Evolutionary conservation across 2,329 filamentous ascomycete species (phyloP).

Genomic region (Hypoxylon sp.): DNA sequence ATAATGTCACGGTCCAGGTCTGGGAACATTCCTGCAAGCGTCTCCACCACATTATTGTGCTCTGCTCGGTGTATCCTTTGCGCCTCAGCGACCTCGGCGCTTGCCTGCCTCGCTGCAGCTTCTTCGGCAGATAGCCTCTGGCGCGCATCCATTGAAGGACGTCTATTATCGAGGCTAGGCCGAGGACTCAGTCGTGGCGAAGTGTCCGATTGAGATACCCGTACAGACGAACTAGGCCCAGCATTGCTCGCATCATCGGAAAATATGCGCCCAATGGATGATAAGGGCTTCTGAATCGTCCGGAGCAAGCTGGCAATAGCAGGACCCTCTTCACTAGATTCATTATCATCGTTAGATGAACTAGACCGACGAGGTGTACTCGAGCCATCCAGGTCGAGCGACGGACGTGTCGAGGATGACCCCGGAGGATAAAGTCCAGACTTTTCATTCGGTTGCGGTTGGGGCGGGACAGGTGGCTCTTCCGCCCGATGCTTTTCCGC

Average conservation of each 20-base stretch:
- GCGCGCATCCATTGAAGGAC: constrained; percentile 48
- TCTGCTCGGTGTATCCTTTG: constrained; percentile 83
- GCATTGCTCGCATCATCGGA: constrained; percentile 69
- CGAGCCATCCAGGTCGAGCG: constrained; percentile 52
- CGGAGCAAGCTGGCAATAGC: constrained; percentile 86
- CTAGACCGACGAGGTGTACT: constrained; percentile 62
- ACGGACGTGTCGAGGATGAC: constrained; percentile 58
- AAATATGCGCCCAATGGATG: constrained; percentile 94
- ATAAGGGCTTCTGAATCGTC: constrained; percentile 89
- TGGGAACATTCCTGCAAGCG: constrained; percentile 94
- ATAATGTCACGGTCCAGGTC: constrained; percentile 94
- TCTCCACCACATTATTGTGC: constrained; percentile 92
- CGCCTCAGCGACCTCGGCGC: constrained; percentile 87
- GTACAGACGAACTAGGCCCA: constrained; percentile 51
- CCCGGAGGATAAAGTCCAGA: constrained; percentile 46
- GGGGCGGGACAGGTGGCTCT: constrained; percentile 55
- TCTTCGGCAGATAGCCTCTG: constrained; percentile 77
- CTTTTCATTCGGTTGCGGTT: constrained; percentile 57
- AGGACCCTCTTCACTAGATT: constrained; percentile 73
- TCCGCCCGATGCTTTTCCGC: constrained; percentile 81
- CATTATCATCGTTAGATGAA: constrained; percentile 60
- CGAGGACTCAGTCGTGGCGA: constrained; percentile 46
- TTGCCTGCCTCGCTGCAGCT: constrained; percentile 88
- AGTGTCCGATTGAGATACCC: constrained; percentile 48
- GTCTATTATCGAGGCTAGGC: constrained; percentile 47